Base-by-base conservation (phyloP, 352 stramenopile genomes). In the Elongisporangium prolatum region DNA sequence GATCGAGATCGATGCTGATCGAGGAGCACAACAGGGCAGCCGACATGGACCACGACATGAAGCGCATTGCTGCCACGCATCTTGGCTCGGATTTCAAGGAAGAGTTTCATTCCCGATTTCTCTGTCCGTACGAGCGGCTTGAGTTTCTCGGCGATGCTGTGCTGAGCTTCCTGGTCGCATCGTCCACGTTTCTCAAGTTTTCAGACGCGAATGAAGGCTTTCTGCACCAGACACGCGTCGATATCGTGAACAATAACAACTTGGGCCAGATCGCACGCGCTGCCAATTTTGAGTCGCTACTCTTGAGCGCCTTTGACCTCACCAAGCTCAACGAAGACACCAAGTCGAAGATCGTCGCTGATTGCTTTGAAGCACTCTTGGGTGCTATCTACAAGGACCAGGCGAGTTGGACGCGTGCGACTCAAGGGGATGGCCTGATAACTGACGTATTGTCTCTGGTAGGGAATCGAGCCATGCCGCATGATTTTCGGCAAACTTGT, bases 111-210 rank as follows among this genome's bases (percentile, higher is more conserved):
- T 91, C 84, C 4, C 74, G 74, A 13, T 93, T 80, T 53, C 59
- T 90, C 40, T 93, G 84, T 49, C 79, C 86, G 48, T 93, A 95
- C 58, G 84, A 94, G 37, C 81, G 86, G 3, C 69, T 96, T 21
- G 84, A 93, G 64, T 96, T 94, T 65, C 59, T 96, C 0, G 86
- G 86, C 13, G 85, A 96, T 49, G 80, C 84, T 0, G 86, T 92
- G 54, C 68, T 96, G n/a, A 85, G 83, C 21, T 91, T 94, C 56
- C 61, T 96, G 13, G 77, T 93, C 38, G 84, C 86, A 20, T 90
- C 83, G 13, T 90, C 84, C 17, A 66, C 80, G 14, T 93, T 93
- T 57, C 55, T 93, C n/a, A 89, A 94, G 64, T 59, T 91, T 21
- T 78, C 75, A n/a, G 63, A 84, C 18, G 79, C 70, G 2, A 52